These are phyloP conservation scores for Phaeolepiota aurea DNA, from an alignment of 768 basidiomycete genomes.

Conservation along the genomic window DNA sequence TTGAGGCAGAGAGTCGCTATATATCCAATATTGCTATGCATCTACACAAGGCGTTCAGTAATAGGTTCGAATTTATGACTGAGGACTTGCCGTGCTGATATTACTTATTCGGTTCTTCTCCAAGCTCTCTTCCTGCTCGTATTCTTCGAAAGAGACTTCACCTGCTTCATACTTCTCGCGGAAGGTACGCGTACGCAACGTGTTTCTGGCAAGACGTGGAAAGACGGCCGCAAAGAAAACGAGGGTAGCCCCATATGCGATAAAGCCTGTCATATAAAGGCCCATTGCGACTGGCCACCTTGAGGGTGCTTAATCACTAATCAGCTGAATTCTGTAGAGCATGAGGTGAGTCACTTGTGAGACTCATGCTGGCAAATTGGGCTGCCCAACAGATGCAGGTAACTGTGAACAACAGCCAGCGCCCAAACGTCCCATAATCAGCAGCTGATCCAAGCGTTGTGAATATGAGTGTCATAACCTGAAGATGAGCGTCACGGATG, in stretches of 20 bases:
- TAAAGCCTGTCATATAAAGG: slow-evolving; percentile 72
- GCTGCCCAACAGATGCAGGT: slow-evolving; percentile 76
- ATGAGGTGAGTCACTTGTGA: slow-evolving; percentile 47
- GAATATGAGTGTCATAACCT: slow-evolving; percentile 77
- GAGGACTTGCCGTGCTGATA: slow-evolving; percentile 59
- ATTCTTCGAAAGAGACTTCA: slow-evolving; percentile 50
- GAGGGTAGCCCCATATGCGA: slow-evolving; percentile 72
- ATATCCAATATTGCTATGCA: slow-evolving; percentile 72
- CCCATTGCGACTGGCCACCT: slow-evolving; percentile 75
- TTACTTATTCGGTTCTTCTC: slow-evolving; percentile 85
- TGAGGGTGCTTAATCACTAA: slow-evolving; percentile 37
- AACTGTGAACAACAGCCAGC: slow-evolving; percentile 65
- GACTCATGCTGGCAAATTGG: slow-evolving; percentile 68
- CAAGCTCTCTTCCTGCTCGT: slow-evolving; percentile 66
- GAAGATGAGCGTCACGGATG: not conserved
- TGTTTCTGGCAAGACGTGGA: slow-evolving; percentile 77
- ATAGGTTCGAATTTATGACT: not conserved
- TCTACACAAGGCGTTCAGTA: slow-evolving; percentile 25
- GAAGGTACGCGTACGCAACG: slow-evolving; percentile 48
- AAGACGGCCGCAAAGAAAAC: slow-evolving; percentile 77
- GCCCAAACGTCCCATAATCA: slow-evolving; percentile 69
- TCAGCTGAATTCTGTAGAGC: not conserved
- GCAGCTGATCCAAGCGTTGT: slow-evolving; percentile 72
- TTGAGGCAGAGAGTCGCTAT: slow-evolving; percentile 58
- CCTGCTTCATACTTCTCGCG: slow-evolving; percentile 50